Evolutionary conservation across 257 asterid species (phyloP).

Genomic region (Forsythia viridissima): DNA sequence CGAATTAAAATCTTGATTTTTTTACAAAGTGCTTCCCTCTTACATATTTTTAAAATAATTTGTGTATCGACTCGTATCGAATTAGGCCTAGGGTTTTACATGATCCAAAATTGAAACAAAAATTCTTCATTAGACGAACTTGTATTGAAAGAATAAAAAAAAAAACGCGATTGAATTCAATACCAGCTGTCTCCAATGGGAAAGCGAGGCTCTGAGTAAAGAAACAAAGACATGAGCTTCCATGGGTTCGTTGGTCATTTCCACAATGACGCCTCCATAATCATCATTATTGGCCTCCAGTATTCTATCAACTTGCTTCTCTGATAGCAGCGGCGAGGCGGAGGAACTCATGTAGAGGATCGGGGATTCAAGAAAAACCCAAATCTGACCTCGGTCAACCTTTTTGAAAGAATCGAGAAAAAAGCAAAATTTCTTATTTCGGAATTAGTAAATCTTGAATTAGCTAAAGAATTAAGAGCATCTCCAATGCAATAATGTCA

Average conservation of each 20-base stretch:
- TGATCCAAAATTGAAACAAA: background rate
- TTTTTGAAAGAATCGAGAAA: constrained; percentile 34
- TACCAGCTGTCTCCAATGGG: constrained; percentile 78
- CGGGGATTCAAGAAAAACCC: constrained; percentile 29
- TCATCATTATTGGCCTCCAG: constrained; percentile 61
- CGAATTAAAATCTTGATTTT: background rate
- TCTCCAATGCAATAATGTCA: too few relatives aligned
- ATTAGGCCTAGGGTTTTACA: background rate
- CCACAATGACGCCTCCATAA: constrained; percentile 79
- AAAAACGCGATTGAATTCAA: background rate
- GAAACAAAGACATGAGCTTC: constrained; percentile 59
- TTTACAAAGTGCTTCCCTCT: background rate
- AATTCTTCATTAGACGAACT: background rate
- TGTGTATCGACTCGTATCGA: background rate
- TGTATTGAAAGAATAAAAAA: background rate
- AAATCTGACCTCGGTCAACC: constrained; percentile 25
- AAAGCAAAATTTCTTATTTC: too few relatives aligned
- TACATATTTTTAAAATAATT: too few relatives aligned
- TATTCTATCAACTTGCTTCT: constrained; percentile 45
- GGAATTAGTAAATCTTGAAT: too few relatives aligned
- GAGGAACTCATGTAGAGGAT: constrained; percentile 49
- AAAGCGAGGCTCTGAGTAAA: constrained; percentile 71
- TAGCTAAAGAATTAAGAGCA: too few relatives aligned
- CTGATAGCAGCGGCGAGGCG: constrained; percentile 32
- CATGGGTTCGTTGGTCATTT: constrained; percentile 66